A percentile compares a stretch with the other conserved stretches of the same genome.
phyloP scores from a whole-genome alignment of 257 asterid genomes.

The Paulownia fortunei region DNA sequence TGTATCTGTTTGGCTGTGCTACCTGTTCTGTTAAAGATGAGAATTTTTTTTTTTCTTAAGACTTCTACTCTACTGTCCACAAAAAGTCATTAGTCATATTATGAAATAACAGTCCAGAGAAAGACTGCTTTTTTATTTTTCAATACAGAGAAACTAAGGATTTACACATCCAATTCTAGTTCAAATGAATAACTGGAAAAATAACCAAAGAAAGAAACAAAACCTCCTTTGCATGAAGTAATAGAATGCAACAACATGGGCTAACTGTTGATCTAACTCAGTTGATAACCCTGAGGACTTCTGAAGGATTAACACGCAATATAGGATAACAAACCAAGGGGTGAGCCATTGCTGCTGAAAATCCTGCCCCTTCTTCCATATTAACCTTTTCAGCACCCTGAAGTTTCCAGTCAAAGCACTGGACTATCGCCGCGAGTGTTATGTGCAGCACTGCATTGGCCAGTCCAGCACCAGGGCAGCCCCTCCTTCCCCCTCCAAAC shows the following conservation, averaged over 20 bases:
- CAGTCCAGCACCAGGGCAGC: constrained; percentile 38
- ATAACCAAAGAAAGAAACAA: too few species aligned
- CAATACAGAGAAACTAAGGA: not conserved
- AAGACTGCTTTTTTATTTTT: not conserved
- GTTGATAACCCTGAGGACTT: not conserved
- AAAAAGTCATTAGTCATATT: too few species aligned
- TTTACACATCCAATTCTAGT: not conserved
- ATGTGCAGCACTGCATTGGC: constrained; percentile 12
- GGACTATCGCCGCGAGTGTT: constrained; percentile 33
- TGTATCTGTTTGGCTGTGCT: not conserved
- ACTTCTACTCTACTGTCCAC: too few species aligned
- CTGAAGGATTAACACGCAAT: constrained; percentile 20
- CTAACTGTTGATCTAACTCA: not conserved
- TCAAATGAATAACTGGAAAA: too few species aligned
- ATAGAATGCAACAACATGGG: not conserved
- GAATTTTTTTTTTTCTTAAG: too few species aligned
- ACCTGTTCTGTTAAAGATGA: too few species aligned
- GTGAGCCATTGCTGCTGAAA: constrained; percentile 41
- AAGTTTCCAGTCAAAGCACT: constrained; percentile 42
- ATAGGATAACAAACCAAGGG: constrained; percentile 36
- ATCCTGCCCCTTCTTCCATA: constrained; percentile 42
- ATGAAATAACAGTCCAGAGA: not conserved
- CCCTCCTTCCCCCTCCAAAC: constrained; percentile 42
- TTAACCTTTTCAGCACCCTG: constrained; percentile 26
- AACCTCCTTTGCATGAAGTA: not conserved